Conservation (phyloP, 2,329 filamentous ascomycete genomes). For the Claviceps cyperi region DNA sequence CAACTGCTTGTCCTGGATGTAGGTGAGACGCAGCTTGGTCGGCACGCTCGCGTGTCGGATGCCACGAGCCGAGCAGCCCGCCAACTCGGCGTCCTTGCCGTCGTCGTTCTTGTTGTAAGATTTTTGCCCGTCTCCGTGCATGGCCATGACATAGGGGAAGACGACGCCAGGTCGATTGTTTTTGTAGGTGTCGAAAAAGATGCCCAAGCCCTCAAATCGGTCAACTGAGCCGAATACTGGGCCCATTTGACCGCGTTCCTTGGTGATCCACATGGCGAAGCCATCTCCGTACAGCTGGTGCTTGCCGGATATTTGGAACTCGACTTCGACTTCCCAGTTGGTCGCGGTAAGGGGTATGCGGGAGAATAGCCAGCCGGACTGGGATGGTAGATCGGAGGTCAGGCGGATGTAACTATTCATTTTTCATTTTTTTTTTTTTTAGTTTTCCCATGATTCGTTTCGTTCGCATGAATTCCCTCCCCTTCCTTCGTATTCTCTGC, state of each 20-base stretch:
- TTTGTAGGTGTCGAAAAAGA: conserved; percentile 99
- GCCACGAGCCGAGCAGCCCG: conserved; percentile 87
- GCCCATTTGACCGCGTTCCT: conserved; percentile 68
- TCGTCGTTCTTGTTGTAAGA: conserved; percentile 87
- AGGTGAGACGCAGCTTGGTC: conserved; percentile 78
- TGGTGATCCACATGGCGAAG: conserved; percentile 96
- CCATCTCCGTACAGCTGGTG: conserved; percentile 90
- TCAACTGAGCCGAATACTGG: conserved; percentile 80
- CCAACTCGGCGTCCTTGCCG: conserved; percentile 83
- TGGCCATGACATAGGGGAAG: conserved; percentile 97
- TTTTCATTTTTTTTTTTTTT: too few species aligned
- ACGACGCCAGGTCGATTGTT: conserved; percentile 93
- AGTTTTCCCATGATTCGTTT: not conserved
- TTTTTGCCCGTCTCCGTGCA: conserved; percentile 85
- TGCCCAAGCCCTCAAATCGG: conserved; percentile 80
- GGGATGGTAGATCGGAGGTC: conserved; percentile 78
- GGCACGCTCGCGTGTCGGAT: conserved; percentile 67
- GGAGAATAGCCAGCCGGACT: conserved; percentile 87
- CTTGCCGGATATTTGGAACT: conserved; percentile 84
- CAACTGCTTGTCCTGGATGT: conserved; percentile 91
- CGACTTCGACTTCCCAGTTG: conserved; percentile 96
- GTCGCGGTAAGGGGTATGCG: conserved; percentile 89
- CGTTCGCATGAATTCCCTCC: not conserved
- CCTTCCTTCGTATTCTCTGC: not conserved
- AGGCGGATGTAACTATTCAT: conserved; percentile 69